These are phyloP conservation scores for Russula sp. DNA, from an alignment of 768 basidiomycete species.

Conservation along the genomic window DNA sequence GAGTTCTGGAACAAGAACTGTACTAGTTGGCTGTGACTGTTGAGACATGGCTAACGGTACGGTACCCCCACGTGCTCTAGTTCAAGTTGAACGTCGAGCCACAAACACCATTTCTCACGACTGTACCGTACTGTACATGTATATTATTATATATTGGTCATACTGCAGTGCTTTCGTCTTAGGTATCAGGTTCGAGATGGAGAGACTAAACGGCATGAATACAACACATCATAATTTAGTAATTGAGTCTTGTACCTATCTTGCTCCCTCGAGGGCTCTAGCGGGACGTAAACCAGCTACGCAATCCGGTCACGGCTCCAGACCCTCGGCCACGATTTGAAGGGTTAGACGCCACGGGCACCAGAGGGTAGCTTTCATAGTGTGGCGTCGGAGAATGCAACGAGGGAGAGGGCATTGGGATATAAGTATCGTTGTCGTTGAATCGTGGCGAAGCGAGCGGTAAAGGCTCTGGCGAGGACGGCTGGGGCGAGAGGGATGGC, in stretches of 20 bases:
- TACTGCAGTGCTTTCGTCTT: no score
- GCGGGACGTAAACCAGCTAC: no score
- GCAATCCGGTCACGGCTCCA: no score
- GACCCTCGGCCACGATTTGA: background rate
- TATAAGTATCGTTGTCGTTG: background rate
- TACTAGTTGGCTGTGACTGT: constrained; percentile 27
- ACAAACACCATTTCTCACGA: no score
- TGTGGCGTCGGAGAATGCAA: background rate
- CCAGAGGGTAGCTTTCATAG: background rate
- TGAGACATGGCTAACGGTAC: background rate
- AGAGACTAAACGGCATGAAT: background rate
- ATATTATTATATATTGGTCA: no score
- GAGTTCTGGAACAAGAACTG: constrained; percentile 61
- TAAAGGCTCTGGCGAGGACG: background rate
- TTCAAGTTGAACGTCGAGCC: no score
- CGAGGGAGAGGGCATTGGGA: background rate
- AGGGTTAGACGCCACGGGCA: no score
- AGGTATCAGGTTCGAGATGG: background rate
- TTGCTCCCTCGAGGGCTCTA: no score
- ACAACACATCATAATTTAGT: no score
- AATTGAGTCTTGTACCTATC: no score
- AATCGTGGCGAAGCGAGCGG: background rate
- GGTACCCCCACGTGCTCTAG: background rate
- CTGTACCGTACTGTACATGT: no score
- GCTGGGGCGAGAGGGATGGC: no score